Percentiles rank a stretch among this genome's conserved stretches.
phyloP scores from a whole-genome alignment of 2,329 filamentous ascomycete genomes.

The Epichloe aotearoae region DNA sequence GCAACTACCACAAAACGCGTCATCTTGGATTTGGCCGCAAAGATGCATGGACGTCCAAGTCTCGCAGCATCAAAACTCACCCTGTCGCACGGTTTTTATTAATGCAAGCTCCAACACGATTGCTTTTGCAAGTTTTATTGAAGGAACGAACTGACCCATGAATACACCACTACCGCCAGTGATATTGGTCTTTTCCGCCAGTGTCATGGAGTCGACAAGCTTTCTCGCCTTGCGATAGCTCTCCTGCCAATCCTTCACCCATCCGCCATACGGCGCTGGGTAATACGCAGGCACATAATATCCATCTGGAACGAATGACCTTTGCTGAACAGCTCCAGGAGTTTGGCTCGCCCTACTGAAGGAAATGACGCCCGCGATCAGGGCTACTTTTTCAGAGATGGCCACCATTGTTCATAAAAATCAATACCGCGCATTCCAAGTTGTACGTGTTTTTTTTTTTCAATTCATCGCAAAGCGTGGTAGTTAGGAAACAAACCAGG shows the following conservation, averaged over 20 bases:
- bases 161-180: slow-evolving; percentile 57
- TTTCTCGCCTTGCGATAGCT: slow-evolving; percentile 57
- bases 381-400: neutral
- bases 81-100: neutral
- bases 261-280: slow-evolving; percentile 59
- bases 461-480: no score
- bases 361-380: neutral
- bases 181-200: slow-evolving; percentile 70
- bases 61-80: neutral
- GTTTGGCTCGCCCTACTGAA: neutral
- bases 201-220: slow-evolving; percentile 61
- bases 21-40: neutral
- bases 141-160: slow-evolving; percentile 39
- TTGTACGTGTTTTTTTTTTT: neutral
- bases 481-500: no score
- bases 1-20: neutral
- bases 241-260: slow-evolving; percentile 52
- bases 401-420: neutral
- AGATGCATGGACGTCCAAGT: neutral
- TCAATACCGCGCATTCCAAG: neutral
- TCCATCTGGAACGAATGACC: neutral
- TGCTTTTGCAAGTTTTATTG: neutral
- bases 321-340: neutral
- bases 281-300: slow-evolving; percentile 47
- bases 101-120: neutral